Base-by-base conservation (phyloP, 2,329 filamentous ascomycete species). In the Aspergillaceae sp. region DNA sequence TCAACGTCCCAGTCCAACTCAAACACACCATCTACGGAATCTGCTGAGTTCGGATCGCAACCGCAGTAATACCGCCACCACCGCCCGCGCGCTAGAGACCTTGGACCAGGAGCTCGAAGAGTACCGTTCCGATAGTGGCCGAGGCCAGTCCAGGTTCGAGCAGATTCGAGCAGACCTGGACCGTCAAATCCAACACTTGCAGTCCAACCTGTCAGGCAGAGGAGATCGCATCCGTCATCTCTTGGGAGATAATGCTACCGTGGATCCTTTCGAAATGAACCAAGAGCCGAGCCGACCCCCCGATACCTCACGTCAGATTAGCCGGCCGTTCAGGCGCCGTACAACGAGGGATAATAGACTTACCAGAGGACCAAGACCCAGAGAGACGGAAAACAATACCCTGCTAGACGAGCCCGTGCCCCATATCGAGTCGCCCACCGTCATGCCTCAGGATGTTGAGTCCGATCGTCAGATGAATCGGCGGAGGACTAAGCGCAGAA, bases 401-500 rank as follows among this genome's bases (percentile, higher is more conserved):
- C 45, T 61, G 7, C 51, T 63, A 8, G 57, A 62, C 41, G 57
- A 60, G 40, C 49, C 56, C 29, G 46, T 56, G 34, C 52, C 62
- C 27, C 54, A 45, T 19, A 47, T 62, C 32, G 53, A 57, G 26
- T 57, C 58, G 26, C 55, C 63, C 43, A 56, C 54, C 40, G 41
- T 54, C 49, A 61, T 62, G 55, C 55, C 59, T 5, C 54, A 53
- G 30, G 53, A 57, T 6, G 34, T 48, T 10, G 58, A 58, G n/a
- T 47, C 47, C 7, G 56, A 59, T 40, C 48, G 45, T 37, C 59
- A 58, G 19, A 53, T 52, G 43, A 60, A 65, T 43, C 76, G 80
- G 46, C 73, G 78, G 49, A 60, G 66, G 47, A 69, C 69, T 42
- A 89, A 89, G 64, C 78, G 85, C 40, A 77, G 84, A 51, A 88